phyloP scores from a whole-genome alignment of 805 yeast species.

The Lipomyces starkeyi region DNA sequence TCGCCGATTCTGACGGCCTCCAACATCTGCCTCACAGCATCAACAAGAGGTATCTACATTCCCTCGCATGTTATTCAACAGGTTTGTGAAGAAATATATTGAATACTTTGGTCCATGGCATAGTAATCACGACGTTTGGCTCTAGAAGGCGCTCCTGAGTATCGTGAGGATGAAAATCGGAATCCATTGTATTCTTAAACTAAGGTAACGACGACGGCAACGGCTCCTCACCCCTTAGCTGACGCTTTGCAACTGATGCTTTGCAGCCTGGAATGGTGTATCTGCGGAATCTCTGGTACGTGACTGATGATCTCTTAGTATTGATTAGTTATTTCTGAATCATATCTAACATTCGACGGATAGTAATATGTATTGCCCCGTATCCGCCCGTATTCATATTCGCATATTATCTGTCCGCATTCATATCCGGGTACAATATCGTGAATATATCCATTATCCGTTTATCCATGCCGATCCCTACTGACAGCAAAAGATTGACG shows the following conservation, averaged over 20 bases:
- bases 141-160: conserved; percentile 3
- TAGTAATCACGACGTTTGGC: conserved; percentile 1
- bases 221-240: conserved; percentile 50
- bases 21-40: no score
- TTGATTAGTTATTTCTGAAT: neutral
- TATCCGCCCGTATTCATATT: conserved; percentile 48
- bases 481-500: no score
- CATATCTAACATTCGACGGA: neutral
- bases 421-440: neutral
- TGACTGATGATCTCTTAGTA: conserved; percentile 55
- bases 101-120: neutral
- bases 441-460: conserved; percentile 41
- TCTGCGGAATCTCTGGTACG: conserved; percentile 53
- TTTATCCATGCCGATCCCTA: conserved; percentile 47
- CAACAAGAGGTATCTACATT: no score
- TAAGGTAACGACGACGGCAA: conserved; percentile 42
- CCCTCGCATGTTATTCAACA: no score
- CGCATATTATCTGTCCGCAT: neutral
- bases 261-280: conserved; percentile 50
- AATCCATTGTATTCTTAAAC: conserved; percentile 1
- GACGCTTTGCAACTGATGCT: conserved; percentile 43
- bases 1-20: no score
- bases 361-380: conserved; percentile 41
- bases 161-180: neutral
- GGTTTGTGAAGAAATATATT: no score